Conservation (phyloP, 1,284 basidiomycete species). For the Earliella scabrosa region DNA sequence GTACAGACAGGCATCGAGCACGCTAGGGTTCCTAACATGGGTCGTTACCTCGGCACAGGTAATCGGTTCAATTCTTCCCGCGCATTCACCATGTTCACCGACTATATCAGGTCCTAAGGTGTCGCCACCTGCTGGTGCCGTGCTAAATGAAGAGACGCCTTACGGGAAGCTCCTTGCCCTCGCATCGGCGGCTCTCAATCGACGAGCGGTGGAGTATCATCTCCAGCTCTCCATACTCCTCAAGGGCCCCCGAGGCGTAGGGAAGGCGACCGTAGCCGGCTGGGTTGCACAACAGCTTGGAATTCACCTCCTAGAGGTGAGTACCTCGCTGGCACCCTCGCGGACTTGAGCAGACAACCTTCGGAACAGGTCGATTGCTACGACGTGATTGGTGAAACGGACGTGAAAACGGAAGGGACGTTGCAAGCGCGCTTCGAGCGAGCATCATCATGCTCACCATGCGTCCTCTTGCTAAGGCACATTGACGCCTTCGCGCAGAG, state of each 20-base stretch:
- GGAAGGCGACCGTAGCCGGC: slow-evolving; percentile 68
- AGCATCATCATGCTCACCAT: slow-evolving; percentile 83
- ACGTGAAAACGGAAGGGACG: slow-evolving; percentile 78
- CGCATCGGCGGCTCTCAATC: slow-evolving; percentile 58
- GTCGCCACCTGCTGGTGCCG: slow-evolving; percentile 31
- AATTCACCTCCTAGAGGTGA: slow-evolving; percentile 82
- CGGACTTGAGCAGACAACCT: not conserved
- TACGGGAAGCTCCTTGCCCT: slow-evolving; percentile 51
- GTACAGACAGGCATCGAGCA: slow-evolving; percentile 82
- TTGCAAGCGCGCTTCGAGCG: slow-evolving; percentile 82
- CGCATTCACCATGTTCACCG: not conserved
- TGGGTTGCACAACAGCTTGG: slow-evolving; percentile 70
- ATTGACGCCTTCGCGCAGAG: slow-evolving; percentile 84
- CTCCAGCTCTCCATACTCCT: slow-evolving; percentile 72
- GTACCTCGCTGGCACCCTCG: slow-evolving; percentile 12
- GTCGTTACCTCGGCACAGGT: slow-evolving; percentile 61
- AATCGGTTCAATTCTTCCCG: not conserved
- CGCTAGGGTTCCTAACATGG: slow-evolving; percentile 63
- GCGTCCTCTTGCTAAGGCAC: slow-evolving; percentile 83
- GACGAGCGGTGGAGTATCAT: slow-evolving; percentile 59
- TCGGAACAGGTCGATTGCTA: slow-evolving; percentile 82
- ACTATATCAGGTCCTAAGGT: slow-evolving; percentile 1
- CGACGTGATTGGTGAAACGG: slow-evolving; percentile 82
- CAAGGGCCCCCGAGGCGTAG: slow-evolving; percentile 74
- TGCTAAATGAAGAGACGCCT: slow-evolving; percentile 33